These are phyloP conservation scores for Zancudomyces culisetae DNA, from an alignment of 371 early-diverging fungal genomes.

Conservation along the genomic window DNA sequence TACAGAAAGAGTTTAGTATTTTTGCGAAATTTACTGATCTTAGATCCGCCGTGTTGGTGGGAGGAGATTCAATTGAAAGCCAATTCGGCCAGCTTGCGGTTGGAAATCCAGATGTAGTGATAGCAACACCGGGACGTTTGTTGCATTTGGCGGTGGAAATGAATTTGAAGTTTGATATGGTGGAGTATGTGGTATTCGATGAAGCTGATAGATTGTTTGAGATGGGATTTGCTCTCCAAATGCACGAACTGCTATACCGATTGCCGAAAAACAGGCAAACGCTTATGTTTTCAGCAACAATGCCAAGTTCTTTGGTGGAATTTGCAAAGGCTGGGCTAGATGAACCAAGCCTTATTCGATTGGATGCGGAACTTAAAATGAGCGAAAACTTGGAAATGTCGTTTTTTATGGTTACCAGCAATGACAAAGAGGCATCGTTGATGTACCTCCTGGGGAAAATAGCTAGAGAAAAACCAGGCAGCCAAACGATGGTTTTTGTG, in stretches of 20 bases:
- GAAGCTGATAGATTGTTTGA: conserved; percentile 97
- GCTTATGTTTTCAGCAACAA: conserved; percentile 83
- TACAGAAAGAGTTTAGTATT: conserved; percentile 76
- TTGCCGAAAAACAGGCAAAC: conserved; percentile 76
- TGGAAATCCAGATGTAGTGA: conserved; percentile 84
- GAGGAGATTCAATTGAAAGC: conserved; percentile 87
- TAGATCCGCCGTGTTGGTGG: conserved; percentile 73
- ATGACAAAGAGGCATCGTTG: conserved; percentile 78
- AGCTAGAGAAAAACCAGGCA: conserved; percentile 17
- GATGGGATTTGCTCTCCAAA: conserved; percentile 91
- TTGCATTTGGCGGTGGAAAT: conserved; percentile 91
- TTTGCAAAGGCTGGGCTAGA: conserved; percentile 90
- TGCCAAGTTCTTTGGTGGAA: conserved; percentile 77
- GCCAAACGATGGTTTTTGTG: conserved; percentile 79
- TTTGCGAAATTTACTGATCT: conserved; percentile 81
- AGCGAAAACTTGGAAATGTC: conserved; percentile 80
- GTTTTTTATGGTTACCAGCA: conserved; percentile 61
- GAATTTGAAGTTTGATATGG: conserved; percentile 62
- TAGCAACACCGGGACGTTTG: conserved; percentile 96
- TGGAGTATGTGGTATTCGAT: conserved; percentile 95
- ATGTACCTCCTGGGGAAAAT: conserved; percentile 49
- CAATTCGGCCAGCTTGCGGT: conserved; percentile 76
- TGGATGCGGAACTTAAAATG: conserved; percentile 88
- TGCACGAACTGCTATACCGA: conserved; percentile 72
- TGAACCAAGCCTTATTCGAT: conserved; percentile 76